Evolutionary conservation across 1,284 basidiomycete genomes (phyloP), one percentile per base, ranked within the genome.

Genomic region (Mycosarcoma mackinlayi): DNA sequence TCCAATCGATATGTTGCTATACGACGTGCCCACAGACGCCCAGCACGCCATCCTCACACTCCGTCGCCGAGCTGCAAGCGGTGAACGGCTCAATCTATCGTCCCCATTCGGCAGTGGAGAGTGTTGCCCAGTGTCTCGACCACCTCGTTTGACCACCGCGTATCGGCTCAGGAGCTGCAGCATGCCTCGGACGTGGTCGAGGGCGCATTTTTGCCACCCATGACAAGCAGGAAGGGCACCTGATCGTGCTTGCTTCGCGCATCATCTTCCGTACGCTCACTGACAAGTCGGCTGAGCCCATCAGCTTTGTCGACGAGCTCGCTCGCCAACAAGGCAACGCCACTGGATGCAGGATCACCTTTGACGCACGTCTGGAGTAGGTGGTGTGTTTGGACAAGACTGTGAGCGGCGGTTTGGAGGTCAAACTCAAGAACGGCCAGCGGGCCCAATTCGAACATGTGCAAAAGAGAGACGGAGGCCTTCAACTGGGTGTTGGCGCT

Each of bases 11-110:
- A 28, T 44, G 31, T 33, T 73, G 38, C 46, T 76, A n/a, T 66
- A 67, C 48, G 75, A 74, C 40, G 68, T 76, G 2, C 75, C 75
- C 18, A 75, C 71, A 13, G 65, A 76, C 38, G 69, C 75, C 4
- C 75, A 76, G 49, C 52, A 66, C 25, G 69, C 73, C 18, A 65
- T 76, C 27, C 24, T 58, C 3, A 57, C 67, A 1, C 24, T 76
- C 42, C 56, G 75, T 5, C 62, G 63, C 3, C 37, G 73, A 9
- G 74, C 74, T 0, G 63, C 60, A 3, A 35, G 39, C 16, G 74
- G 74, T 4, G 54, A 75, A 24, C 61, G 48, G 40, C 55, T 76
- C 16, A n/a, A 24, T 65, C 23, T 46, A 35, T 30, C 55, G 37
- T 34, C 4, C 46, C 9, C 25, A 34, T 6, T 25, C 47, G 18